phyloP scores from a whole-genome alignment of 148 eudicot species.

The Tetragonia tetragonoides region DNA sequence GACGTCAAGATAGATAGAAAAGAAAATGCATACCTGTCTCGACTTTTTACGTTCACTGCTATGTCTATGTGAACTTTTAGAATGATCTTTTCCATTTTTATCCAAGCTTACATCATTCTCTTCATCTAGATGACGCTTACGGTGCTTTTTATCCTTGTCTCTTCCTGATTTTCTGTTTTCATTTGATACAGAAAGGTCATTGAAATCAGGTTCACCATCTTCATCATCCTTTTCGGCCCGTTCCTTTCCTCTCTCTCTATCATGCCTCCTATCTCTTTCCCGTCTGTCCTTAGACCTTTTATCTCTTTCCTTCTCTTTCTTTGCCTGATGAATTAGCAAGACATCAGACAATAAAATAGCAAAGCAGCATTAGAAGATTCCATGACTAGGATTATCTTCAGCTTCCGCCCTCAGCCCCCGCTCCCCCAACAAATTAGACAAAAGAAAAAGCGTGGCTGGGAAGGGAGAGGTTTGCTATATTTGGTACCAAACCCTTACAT shows the following conservation, averaged over 20 bases:
- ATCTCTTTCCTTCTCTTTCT: slow-evolving; percentile 65
- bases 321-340: slow-evolving; percentile 45
- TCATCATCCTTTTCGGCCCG: slow-evolving; percentile 42
- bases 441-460: no score
- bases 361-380: background rate
- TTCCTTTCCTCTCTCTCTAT: slow-evolving; percentile 43
- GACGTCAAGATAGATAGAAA: background rate
- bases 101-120: slow-evolving; percentile 53
- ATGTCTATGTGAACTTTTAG: slow-evolving; percentile 61
- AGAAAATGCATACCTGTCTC: slow-evolving; percentile 49
- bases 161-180: slow-evolving; percentile 54
- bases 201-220: slow-evolving; percentile 47
- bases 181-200: slow-evolving; percentile 36
- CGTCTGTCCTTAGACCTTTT: slow-evolving; percentile 57
- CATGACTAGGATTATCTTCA: background rate
- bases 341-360: background rate
- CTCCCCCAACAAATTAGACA: no score
- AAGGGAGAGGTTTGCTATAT: no score
- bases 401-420: no score
- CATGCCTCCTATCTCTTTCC: slow-evolving; percentile 60
- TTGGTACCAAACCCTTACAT: no score
- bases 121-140: slow-evolving; percentile 47
- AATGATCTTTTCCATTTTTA: slow-evolving; percentile 57
- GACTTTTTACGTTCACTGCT: slow-evolving; percentile 64
- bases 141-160: slow-evolving; percentile 67